Evolutionary conservation across 208 protist species (phyloP), one percentile per base, ranked within the genome.

Genomic region (Trypanosoma boissoni): DNA sequence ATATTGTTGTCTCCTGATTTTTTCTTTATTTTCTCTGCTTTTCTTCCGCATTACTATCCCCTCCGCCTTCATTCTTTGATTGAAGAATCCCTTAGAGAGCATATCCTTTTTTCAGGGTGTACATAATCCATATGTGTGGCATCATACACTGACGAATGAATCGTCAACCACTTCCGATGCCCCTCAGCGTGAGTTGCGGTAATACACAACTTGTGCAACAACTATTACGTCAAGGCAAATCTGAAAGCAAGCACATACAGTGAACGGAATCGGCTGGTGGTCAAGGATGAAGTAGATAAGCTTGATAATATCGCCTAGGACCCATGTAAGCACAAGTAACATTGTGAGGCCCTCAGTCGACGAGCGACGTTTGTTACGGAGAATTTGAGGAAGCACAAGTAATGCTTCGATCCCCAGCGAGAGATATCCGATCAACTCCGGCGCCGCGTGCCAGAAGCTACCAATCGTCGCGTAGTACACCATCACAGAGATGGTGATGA

Each of bases 301-400:
- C 62, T 94, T 94, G 29, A 81, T 58, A 6, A 77, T 45, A 42
- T 94, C 88, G 0, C 88, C 88, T 16, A 61, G 32, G 10, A 80
- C 61, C 88, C 88, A 94, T 34, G 76, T 79, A 26, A 88, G 27
- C 26, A 92, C 68, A 23, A 94, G 68, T 10, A 89, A 12, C 27
- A 76, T 55, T 9, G 71, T 73, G 5, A 94, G 64, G 2, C 88
- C 88, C 36, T 82, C 54, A 1, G 84, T 92, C 46, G 68, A 84
- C 32, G 64, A 48, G 16, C 81, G 69, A n/a, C 80, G 70, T 7
- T 75, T 57, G 57, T 94, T 92, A 12, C 64, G 73, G n/a, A 92
- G 52, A 32, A 92, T 86, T 58, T 94, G 88, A 27, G 88, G 88
- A 8, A 87, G 1, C 23, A 90, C 72, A 18, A 94, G 61, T 36